These are phyloP conservation scores for Rhodotorula mucilaginosa DNA, from an alignment of 1,284 basidiomycete species.

Conservation along the genomic window DNA sequence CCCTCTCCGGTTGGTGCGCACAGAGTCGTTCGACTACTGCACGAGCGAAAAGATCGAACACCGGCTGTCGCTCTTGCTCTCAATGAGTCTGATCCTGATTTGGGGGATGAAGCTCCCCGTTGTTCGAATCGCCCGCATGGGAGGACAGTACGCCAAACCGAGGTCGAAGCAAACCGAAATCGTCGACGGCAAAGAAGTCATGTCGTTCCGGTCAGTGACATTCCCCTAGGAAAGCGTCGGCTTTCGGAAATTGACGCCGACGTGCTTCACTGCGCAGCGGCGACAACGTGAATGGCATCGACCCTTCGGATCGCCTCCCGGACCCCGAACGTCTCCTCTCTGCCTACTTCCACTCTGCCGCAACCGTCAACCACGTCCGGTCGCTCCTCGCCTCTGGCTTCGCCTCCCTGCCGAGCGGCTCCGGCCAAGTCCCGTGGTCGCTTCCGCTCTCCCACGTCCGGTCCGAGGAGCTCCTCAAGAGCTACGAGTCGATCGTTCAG, in stretches of 20 bases:
- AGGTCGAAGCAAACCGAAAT: conserved; percentile 79
- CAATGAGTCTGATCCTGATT: conserved; percentile 78
- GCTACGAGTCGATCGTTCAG: conserved; percentile 81
- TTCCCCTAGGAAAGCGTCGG: not conserved
- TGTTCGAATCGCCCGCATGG: conserved; percentile 85
- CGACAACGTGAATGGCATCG: conserved; percentile 89
- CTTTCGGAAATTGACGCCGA: not conserved
- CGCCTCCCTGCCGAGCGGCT: conserved; percentile 57
- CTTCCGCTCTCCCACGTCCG: conserved; percentile 94
- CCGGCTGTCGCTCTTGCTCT: conserved; percentile 89
- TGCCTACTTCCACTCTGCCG: conserved; percentile 92
- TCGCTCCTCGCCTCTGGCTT: conserved; percentile 85
- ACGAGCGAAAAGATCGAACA: conserved; percentile 82
- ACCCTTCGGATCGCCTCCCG: conserved; percentile 68
- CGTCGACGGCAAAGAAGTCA: conserved; percentile 47
- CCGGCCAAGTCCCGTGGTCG: conserved; percentile 71
- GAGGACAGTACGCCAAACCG: conserved; percentile 96
- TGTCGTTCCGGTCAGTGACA: conserved; percentile 70
- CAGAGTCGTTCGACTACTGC: conserved; percentile 52
- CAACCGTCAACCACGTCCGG: conserved; percentile 90
- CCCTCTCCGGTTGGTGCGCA: not conserved
- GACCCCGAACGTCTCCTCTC: conserved; percentile 80
- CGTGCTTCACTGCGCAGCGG: conserved; percentile 58
- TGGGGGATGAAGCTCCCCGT: conserved; percentile 59
- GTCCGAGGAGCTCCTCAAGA: conserved; percentile 67